Conservation (phyloP, 352 stramenopile genomes). For the Phytophthora brassicae region DNA sequence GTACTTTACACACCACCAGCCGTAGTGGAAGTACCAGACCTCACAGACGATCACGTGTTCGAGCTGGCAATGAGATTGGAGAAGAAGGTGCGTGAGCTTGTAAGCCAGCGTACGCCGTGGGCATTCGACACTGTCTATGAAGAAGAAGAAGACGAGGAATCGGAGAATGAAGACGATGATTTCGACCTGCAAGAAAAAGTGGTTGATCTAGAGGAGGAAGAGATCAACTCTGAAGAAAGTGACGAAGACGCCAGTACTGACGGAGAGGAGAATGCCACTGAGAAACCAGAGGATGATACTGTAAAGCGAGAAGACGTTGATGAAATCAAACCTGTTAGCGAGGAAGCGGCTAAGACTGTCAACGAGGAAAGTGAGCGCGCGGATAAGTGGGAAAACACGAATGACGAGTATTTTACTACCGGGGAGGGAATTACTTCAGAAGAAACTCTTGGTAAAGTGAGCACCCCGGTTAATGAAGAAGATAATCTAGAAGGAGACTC, state of each 20-base stretch:
- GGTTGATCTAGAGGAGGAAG: slow-evolving; percentile 15
- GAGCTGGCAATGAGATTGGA: slow-evolving; percentile 49
- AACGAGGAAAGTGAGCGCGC: slow-evolving; percentile 13
- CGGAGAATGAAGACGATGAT: slow-evolving; percentile 20
- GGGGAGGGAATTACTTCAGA: background rate
- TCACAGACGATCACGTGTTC: slow-evolving; percentile 49
- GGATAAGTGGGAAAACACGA: background rate
- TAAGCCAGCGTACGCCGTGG: slow-evolving; percentile 70
- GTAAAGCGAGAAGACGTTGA: slow-evolving; percentile 2
- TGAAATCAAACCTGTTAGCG: slow-evolving; percentile 1
- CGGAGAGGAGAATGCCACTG: background rate
- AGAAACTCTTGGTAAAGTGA: background rate
- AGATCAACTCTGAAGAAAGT: slow-evolving; percentile 16
- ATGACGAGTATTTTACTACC: background rate
- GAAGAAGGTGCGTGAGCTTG: slow-evolving; percentile 36
- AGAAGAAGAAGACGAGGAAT: slow-evolving; percentile 24
- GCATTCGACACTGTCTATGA: slow-evolving; percentile 41
- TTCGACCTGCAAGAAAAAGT: slow-evolving; percentile 28
- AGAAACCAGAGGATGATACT: slow-evolving; percentile 7
- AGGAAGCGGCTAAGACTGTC: slow-evolving; percentile 15
- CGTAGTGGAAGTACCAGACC: slow-evolving; percentile 69
- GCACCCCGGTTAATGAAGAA: background rate
- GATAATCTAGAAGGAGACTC: slow-evolving; percentile 2
- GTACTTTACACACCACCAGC: slow-evolving; percentile 61
- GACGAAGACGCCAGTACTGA: slow-evolving; percentile 15